Evolutionary conservation across 2,329 filamentous ascomycete species (phyloP).

Genomic region (Lachnellula cervina): DNA sequence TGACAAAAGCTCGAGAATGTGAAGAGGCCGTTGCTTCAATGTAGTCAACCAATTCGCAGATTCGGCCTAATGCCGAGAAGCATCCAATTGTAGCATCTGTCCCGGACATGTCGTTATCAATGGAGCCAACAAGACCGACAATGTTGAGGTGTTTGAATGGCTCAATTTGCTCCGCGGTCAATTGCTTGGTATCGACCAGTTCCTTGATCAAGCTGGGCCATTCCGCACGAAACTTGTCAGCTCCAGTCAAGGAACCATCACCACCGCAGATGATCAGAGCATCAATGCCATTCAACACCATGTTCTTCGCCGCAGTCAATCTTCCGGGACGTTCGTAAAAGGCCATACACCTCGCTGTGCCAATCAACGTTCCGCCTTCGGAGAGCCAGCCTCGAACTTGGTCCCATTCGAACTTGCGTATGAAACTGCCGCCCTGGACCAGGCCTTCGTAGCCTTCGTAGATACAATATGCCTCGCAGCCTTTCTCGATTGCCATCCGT

Average conservation of each 20-base stretch:
- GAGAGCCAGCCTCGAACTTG: conserved; percentile 93
- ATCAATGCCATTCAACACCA: conserved; percentile 89
- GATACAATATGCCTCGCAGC: conserved; percentile 73
- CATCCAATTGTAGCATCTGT: conserved; percentile 97
- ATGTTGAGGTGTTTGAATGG: conserved; percentile 89
- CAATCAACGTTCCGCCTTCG: conserved; percentile 92
- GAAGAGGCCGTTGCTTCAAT: conserved; percentile 94
- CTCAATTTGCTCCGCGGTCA: conserved; percentile 64
- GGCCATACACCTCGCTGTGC: conserved; percentile 85
- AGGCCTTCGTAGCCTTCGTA: conserved; percentile 97
- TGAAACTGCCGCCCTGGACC: conserved; percentile 82
- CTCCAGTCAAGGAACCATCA: conserved; percentile 92
- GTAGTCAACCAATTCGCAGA: conserved; percentile 94
- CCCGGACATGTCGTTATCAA: conserved; percentile 96
- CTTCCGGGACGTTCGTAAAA: conserved; percentile 88
- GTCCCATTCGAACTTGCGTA: conserved; percentile 83
- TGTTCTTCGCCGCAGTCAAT: conserved; percentile 83
- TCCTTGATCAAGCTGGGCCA: conserved; percentile 87
- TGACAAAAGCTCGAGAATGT: conserved; percentile 92
- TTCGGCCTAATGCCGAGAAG: conserved; percentile 87
- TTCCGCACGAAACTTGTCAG: conserved; percentile 86
- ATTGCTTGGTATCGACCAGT: conserved; percentile 68
- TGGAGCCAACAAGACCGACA: conserved; percentile 91
- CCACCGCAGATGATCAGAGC: conserved; percentile 95
- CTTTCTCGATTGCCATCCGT: conserved; percentile 81